Conservation (phyloP, 257 asterid species). For the Plantago major region DNA sequence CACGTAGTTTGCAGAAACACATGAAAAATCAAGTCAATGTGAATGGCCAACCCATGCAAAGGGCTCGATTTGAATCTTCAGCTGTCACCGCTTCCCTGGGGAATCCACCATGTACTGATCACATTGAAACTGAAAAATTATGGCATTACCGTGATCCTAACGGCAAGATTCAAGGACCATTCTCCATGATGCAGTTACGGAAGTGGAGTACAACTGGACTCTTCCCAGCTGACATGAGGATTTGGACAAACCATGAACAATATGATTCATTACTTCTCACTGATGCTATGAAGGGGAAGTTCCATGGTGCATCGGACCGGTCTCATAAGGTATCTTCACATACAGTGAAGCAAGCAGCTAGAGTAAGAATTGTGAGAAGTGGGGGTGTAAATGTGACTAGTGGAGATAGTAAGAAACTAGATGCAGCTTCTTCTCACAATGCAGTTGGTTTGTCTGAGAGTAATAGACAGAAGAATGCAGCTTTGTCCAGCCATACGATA, state of each 20-base stretch:
- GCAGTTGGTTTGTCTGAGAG: too few relatives aligned
- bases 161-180: constrained; percentile 91
- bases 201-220: constrained; percentile 82
- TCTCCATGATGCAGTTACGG: constrained; percentile 76
- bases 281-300: constrained; percentile 56
- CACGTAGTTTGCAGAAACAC: constrained; percentile 30
- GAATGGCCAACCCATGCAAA: constrained; percentile 34
- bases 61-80: constrained; percentile 46
- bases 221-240: constrained; percentile 82
- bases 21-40: constrained; percentile 27
- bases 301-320: constrained; percentile 42
- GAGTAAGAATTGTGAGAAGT: constrained; percentile 11
- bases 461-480: too few relatives aligned
- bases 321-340: constrained; percentile 30
- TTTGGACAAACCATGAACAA: constrained; percentile 78
- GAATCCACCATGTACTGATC: constrained; percentile 35
- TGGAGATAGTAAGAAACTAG: constrained; percentile 10
- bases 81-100: constrained; percentile 25
- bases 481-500: too few relatives aligned
- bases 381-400: constrained; percentile 5
- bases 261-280: constrained; percentile 63
- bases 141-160: constrained; percentile 98
- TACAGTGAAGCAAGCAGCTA: constrained; percentile 31
- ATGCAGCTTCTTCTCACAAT: not conserved
- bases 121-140: constrained; percentile 63